Evolutionary conservation across 176 grass and related monocot genomes (phyloP), one percentile per base, ranked within the genome.

Genomic region (Triticum timopheevii): DNA sequence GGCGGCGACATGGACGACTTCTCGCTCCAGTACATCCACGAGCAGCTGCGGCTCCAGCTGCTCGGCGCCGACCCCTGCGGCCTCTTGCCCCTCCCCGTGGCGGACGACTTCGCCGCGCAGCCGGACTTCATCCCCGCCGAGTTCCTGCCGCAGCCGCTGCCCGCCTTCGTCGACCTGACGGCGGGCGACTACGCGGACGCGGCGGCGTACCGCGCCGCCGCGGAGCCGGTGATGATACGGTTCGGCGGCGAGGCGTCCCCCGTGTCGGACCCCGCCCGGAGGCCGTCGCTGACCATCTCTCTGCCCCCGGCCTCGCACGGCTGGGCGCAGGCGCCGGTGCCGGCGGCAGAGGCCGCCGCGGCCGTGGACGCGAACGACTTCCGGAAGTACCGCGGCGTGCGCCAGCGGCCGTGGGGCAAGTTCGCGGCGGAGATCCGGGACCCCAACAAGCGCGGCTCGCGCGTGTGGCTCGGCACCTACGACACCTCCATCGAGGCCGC

Each of bases 401-500:
- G 94, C 52, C 92, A 87, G 76, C 85, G 96, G 70, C 93, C 92
- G 65, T 98, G 96, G 96, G 96, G 96, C 7, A 98, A 94, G 88
- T 98, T 85, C 49, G 94, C 94, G 11, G 96, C 96, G 70, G 96
- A 98, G 85, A 98, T 98, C 92, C 92, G 96, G 0, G 96, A 98
- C 82, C 89, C 93, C 0, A 94, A 93, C 42, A 90, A 76, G 86
- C 91, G 84, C 30, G 93, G 96, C 16, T 92, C 90, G 35, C 87
- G 96, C 24, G 86, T 96, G 65, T 98, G 96, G 96, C 94, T 98
- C 39, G 96, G 96, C 61, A 98, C 96, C 28, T 98, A 93, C 89
- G 94, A 93, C 84, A 96, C 88, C 15, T 92, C 92, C 80, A 47
- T 96, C 81, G 96, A 91, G 84, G 96, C 90, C 7, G 96, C 96